Evolutionary conservation across 768 basidiomycete genomes (phyloP), one percentile per base, ranked within the genome.

Genomic region (Pulveroboletus sp.): DNA sequence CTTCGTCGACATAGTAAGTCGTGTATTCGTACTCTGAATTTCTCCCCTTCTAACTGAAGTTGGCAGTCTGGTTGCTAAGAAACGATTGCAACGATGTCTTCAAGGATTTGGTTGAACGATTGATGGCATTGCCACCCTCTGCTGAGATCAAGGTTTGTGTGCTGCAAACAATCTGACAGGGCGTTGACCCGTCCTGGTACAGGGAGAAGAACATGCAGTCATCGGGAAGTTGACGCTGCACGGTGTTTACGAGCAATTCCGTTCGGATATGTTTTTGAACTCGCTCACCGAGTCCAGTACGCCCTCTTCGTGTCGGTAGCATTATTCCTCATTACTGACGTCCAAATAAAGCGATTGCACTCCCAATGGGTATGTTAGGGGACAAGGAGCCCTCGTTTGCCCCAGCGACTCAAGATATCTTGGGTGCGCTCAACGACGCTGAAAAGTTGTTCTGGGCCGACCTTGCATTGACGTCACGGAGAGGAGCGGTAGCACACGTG

Each of bases 241-340:
- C 46, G 79, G 84, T 26, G 87, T 86, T 1, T 84, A 93, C 57
- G 76, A 78, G 33, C 82, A 82, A 7, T 91, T 95, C 73, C 80
- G 81, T 30, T 76, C 81, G 0, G 93, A 97, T 63, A 88, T 96
- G 73, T 89, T 93, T 64, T 73, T 96, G 50, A 93, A 86, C 61
- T 93, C 93, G 15, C 71, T 97, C 21, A 79, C 86, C 0, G 95
- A 98, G 64, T 95, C 95, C 1, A 85, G 93, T 95, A 59, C 32
- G 90, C 71, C 32, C 50, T 9, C 30, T 39, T 12, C 11, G 5
- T 39, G 33, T n/a, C 32, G 18, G 42, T 41, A 37, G 38, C 50
- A 27, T 39, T 48, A 30, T 40, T 46, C 6, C 15, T 3, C 5
- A 14, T 10, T 31, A 9, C 27, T 69, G 15, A 52, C 28, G 12